Conservation (phyloP, 306 rosid genomes). For the Datisca glomerata region DNA sequence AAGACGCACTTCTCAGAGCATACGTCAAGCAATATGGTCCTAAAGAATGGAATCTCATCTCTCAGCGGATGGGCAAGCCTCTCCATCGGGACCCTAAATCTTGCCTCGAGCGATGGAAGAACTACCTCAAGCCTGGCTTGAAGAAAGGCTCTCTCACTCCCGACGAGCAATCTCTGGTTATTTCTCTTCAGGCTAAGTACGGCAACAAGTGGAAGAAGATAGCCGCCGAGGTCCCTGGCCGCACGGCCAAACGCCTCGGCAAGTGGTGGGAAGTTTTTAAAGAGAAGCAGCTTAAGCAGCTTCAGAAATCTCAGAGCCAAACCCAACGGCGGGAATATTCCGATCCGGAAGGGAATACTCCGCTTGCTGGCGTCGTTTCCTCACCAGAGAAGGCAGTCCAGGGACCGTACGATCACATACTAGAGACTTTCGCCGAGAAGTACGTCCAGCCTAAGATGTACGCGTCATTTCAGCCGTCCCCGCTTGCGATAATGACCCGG, state of each 20-base stretch:
- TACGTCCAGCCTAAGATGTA: constrained; percentile 28
- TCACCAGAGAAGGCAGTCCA: constrained; percentile 24
- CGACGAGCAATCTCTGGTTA: constrained; percentile 30
- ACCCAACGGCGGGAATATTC: constrained; percentile 5
- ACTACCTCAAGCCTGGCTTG: constrained; percentile 34
- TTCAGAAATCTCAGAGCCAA: constrained; percentile 3
- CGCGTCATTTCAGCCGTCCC: constrained; percentile 6
- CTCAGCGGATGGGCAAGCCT: constrained; percentile 31
- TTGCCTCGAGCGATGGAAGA: constrained; percentile 46
- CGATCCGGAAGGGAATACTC: constrained; percentile 8
- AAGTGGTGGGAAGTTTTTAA: constrained; percentile 50
- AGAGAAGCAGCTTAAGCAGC: constrained; percentile 36
- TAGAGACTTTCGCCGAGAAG: constrained; percentile 42
- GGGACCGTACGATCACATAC: constrained; percentile 37
- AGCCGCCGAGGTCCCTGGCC: constrained; percentile 51
- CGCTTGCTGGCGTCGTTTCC: background rate
- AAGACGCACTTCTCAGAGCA: constrained; percentile 40
- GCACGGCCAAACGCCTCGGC: constrained; percentile 42
- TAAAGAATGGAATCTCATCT: constrained; percentile 27
- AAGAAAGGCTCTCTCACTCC: constrained; percentile 37
- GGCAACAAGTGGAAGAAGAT: constrained; percentile 51
- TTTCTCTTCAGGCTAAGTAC: constrained; percentile 39
- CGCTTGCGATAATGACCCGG: constrained; percentile 5
- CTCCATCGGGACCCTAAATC: constrained; percentile 40
- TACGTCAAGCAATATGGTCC: constrained; percentile 41